A percentile compares a stretch with the other conserved stretches of the same genome.
Evolutionary conservation across 2,329 filamentous ascomycete genomes (phyloP).

Genomic region (Penicillium sp.): DNA sequence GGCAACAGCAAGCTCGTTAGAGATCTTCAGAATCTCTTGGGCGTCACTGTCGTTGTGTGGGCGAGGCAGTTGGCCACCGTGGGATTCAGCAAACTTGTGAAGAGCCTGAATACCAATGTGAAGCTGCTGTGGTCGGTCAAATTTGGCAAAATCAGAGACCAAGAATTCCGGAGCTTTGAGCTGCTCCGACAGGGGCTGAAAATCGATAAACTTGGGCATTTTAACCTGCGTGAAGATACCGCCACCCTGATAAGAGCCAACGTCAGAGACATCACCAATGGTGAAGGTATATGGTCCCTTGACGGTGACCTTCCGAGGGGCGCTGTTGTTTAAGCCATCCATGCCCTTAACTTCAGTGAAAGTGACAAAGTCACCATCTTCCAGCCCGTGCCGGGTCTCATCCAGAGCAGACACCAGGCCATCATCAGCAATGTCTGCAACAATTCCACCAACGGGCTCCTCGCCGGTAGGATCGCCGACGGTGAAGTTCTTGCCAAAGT

Average conservation of each 20-base stretch:
- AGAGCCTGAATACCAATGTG: slow-evolving; percentile 91
- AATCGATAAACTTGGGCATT: slow-evolving; percentile 92
- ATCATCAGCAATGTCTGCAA: slow-evolving; percentile 84
- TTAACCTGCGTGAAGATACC: slow-evolving; percentile 95
- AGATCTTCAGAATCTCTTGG: slow-evolving; percentile 68
- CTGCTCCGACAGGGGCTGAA: slow-evolving; percentile 74
- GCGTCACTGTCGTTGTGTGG: slow-evolving; percentile 86
- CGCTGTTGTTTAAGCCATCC: slow-evolving; percentile 77
- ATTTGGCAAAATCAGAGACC: slow-evolving; percentile 95
- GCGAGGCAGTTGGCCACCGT: slow-evolving; percentile 69
- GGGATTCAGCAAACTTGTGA: slow-evolving; percentile 74
- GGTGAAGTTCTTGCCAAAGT: slow-evolving; percentile 93
- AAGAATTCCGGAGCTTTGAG: slow-evolving; percentile 85
- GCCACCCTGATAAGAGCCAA: slow-evolving; percentile 83
- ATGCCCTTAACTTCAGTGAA: slow-evolving; percentile 92
- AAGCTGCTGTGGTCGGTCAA: slow-evolving; percentile 87
- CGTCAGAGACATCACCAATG: slow-evolving; percentile 83
- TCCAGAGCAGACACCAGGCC: slow-evolving; percentile 90
- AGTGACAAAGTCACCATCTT: slow-evolving; percentile 94
- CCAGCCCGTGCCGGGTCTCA: slow-evolving; percentile 89
- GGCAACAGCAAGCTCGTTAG: slow-evolving; percentile 66
- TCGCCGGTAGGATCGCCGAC: slow-evolving; percentile 88
- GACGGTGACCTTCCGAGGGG: slow-evolving; percentile 85
- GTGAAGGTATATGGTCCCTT: slow-evolving; percentile 97
- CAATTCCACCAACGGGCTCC: slow-evolving; percentile 79